Conservation (phyloP, 2,329 filamentous ascomycete genomes). For the Lachnellula willkommii region DNA sequence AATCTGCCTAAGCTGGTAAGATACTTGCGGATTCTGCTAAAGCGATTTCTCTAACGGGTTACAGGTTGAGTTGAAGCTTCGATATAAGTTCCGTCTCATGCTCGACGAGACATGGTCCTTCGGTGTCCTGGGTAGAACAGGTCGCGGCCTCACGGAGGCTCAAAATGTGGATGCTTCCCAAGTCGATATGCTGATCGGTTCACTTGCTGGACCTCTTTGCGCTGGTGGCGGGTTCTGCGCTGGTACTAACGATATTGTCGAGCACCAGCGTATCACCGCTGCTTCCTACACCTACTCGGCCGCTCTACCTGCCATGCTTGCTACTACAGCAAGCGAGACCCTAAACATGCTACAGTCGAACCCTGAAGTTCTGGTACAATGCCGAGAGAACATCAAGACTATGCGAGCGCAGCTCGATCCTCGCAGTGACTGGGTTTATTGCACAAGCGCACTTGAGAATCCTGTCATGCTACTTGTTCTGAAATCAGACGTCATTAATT, state of each 20-base stretch:
- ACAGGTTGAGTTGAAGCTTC: slow-evolving; percentile 83
- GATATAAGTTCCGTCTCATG: slow-evolving; percentile 97
- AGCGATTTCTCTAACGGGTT: slow-evolving; percentile 1
- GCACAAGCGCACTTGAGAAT: slow-evolving; percentile 76
- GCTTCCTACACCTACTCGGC: slow-evolving; percentile 94
- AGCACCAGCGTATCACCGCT: slow-evolving; percentile 91
- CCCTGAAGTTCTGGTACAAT: slow-evolving; percentile 71
- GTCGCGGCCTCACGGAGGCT: slow-evolving; percentile 87
- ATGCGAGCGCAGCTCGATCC: slow-evolving; percentile 88
- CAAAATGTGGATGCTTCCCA: slow-evolving; percentile 92
- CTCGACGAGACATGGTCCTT: slow-evolving; percentile 98
- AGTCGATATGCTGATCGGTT: slow-evolving; percentile 96
- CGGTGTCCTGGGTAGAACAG: slow-evolving; percentile 85
- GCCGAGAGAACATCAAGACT: slow-evolving; percentile 79
- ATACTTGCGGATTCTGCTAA: slow-evolving; percentile 6
- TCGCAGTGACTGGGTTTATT: slow-evolving; percentile 85
- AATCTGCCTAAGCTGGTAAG: slow-evolving; percentile 79
- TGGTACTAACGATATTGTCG: slow-evolving; percentile 82
- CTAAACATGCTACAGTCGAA: slow-evolving; percentile 79
- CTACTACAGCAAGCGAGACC: slow-evolving; percentile 92
- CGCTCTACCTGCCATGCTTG: slow-evolving; percentile 85
- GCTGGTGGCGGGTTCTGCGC: slow-evolving; percentile 95
- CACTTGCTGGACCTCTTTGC: slow-evolving; percentile 81
- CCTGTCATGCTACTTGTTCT: slow-evolving; percentile 79
- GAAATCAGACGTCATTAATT: slow-evolving; percentile 74